These are phyloP conservation scores for Gossypium longicalyx DNA, from an alignment of 345 rosid species.

Conservation along the genomic window DNA sequence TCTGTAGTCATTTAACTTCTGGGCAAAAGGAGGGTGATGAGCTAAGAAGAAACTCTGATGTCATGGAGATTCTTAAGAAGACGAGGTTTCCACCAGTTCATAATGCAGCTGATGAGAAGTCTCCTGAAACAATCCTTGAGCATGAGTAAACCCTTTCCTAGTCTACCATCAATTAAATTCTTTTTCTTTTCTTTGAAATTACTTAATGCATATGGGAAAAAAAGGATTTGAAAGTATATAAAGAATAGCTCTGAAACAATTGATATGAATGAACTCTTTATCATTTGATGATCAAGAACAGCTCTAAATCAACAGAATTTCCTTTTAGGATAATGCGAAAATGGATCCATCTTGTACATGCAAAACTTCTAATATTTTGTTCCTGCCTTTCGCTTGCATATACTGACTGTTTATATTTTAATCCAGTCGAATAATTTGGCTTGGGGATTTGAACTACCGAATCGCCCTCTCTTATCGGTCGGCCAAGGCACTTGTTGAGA, in stretches of 20 bases:
- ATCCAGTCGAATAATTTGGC: slow-evolving; percentile 90
- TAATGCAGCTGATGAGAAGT: slow-evolving; percentile 51
- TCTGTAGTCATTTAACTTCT: no score
- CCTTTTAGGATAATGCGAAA: neutral
- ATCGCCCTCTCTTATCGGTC: slow-evolving; percentile 90
- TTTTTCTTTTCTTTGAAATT: neutral
- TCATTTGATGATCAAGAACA: neutral
- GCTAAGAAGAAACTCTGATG: no score
- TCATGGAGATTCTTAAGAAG: slow-evolving; percentile 75
- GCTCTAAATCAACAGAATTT: no score
- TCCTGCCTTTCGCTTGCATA: neutral
- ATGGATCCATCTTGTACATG: neutral
- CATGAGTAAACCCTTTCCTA: slow-evolving; percentile 66
- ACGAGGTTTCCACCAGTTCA: slow-evolving; percentile 85
- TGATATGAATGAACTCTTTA: no score
- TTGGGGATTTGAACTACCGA: slow-evolving; percentile 93
- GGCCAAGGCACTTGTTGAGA: slow-evolving; percentile 94
- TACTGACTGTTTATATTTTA: neutral
- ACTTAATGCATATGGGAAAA: neutral
- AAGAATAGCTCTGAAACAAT: neutral
- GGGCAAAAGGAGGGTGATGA: no score
- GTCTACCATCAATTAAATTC: neutral
- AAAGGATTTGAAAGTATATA: neutral
- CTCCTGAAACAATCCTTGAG: slow-evolving; percentile 87
- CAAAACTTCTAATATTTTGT: neutral